phyloP scores from a whole-genome alignment of 1,284 basidiomycete genomes.

The Ceratobasidium sp. region DNA sequence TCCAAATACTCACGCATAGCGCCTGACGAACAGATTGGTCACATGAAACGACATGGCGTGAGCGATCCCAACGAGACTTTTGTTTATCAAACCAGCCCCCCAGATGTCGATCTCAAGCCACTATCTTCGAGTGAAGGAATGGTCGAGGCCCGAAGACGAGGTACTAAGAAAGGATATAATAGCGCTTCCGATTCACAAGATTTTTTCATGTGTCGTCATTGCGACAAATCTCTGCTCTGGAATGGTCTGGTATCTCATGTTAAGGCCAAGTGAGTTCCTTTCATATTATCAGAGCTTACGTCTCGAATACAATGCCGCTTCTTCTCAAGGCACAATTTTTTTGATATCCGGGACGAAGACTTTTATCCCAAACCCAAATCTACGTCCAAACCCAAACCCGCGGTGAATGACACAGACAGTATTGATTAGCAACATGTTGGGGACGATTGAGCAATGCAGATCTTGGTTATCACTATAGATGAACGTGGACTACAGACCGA shows the following conservation, averaged over 20 bases:
- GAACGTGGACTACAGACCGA: neutral
- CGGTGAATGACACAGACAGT: neutral
- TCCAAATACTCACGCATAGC: neutral
- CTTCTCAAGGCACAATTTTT: constrained; percentile 26
- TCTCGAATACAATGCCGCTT: neutral
- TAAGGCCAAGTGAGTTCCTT: constrained; percentile 36
- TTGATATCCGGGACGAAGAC: constrained; percentile 43
- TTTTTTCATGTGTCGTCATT: constrained; percentile 38
- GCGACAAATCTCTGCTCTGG: constrained; percentile 38
- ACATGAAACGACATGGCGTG: constrained; percentile 31
- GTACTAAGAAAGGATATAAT: constrained; percentile 34
- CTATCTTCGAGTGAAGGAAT: constrained; percentile 20
- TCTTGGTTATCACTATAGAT: neutral
- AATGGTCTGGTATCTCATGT: constrained; percentile 41
- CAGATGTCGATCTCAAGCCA: constrained; percentile 1
- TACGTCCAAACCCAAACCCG: neutral
- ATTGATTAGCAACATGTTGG: constrained; percentile 4
- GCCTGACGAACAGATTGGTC: constrained; percentile 25
- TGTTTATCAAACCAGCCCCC: neutral
- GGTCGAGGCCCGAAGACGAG: constrained; percentile 41
- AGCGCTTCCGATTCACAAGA: constrained; percentile 28
- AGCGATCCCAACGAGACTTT: constrained; percentile 3
- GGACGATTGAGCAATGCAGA: neutral
- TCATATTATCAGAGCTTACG: neutral
- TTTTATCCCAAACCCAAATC: constrained; percentile 41